Evolutionary conservation across 108 stramenopile genomes (phyloP), one percentile per base, ranked within the genome.

Genomic region (Cyclotella sp.): DNA sequence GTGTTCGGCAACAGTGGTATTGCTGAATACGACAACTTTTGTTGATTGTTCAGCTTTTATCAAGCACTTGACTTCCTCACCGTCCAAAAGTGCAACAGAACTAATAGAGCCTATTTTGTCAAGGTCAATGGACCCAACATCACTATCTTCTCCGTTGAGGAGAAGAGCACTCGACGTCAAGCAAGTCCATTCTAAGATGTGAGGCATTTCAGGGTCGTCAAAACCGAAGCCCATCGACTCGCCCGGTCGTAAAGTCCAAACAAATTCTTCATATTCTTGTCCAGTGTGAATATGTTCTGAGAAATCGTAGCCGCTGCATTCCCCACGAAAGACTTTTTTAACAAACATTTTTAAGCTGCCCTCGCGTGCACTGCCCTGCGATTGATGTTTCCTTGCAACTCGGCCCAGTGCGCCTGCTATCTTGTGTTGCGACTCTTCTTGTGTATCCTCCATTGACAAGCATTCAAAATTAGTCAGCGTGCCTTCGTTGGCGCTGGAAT

Each of bases 121-220:
- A 26, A 94, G 72, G 29, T 91, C 89, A 12, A 91, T 63, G 47
- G 9, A 26, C 43, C 58, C 46, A 49, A 51, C 47, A 58, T 30
- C 42, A 30, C 39, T 40, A 58, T 63, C 55, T 47, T 66, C 70
- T 45, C 68, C 54, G 16, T 67, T 27, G 34, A 73, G 26, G 30
- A 79, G 64, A n/a, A 76, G 63, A 18, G 70, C 43, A 18, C 79
- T 88, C 24, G 59, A 57, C 12, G 77, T 72, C 40, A 88, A 85
- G 40, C 76, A 87, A 39, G 86, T 75, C 91, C 91, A 94, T 75
- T 91, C 85, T 27, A 94, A 68, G 43, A 90, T 72, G 61, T 90
- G 93, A n/a, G 88, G 76, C 34, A 87, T 86, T 51, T 91, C 90
- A 9, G 93, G 93, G 66, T 94, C 86, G 59, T 91, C 90, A 55